Percentiles rank a stretch among this genome's conserved stretches.
These are phyloP conservation scores for Manihot esculenta DNA, from an alignment of 441 rosid genomes.

Conservation along the genomic window DNA sequence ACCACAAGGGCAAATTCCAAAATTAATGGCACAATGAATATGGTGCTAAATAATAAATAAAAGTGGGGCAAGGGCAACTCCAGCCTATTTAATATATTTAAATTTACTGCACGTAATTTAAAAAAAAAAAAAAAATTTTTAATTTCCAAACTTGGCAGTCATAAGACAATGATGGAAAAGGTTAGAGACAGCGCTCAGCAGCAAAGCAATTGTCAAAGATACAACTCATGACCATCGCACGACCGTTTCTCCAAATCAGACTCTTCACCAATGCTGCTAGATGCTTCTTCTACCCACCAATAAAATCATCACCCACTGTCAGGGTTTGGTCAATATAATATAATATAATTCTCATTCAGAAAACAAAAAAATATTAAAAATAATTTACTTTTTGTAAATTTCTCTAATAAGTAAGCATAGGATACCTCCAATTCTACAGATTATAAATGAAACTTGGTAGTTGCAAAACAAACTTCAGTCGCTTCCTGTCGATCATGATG, in stretches of 20 bases:
- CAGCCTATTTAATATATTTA: not conserved
- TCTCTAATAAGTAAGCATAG: no score
- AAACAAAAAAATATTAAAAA: no score
- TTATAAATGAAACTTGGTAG: not conserved
- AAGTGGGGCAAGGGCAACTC: not conserved
- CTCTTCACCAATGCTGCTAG: not conserved
- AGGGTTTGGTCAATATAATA: not conserved
- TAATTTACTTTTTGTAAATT: no score
- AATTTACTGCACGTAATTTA: no score
- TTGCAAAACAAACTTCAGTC: not conserved
- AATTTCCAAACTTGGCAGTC: not conserved
- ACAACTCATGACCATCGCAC: not conserved
- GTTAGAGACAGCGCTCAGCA: not conserved
- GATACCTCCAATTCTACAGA: not conserved
- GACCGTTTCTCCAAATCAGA: not conserved
- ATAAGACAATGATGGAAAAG: not conserved
- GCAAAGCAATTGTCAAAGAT: not conserved
- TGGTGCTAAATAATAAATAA: not conserved
- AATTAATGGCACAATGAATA: no score
- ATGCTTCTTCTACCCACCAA: no score
- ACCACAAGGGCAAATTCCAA: no score
- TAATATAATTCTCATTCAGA: not conserved
- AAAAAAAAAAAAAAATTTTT: not conserved
- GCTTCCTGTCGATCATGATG: not conserved
- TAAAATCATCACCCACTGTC: no score